Base-by-base conservation (phyloP, 2,329 filamentous ascomycete species). In the Phialophora macrospora region DNA sequence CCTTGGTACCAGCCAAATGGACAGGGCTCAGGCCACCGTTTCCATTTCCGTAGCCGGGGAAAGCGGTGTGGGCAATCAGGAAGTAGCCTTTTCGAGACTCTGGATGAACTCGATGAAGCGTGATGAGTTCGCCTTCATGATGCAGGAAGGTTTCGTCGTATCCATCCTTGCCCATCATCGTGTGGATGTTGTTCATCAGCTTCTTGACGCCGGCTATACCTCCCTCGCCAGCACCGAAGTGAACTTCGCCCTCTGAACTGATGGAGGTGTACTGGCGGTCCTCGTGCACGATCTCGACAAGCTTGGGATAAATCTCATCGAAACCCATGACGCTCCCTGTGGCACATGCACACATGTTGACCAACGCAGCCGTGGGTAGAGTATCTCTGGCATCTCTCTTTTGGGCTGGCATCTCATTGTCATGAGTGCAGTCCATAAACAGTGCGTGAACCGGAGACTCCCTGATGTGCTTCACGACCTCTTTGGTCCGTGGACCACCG, bases 391-490 rank as follows among this genome's bases (percentile, higher is more conserved):
- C 93, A 76, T 97, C 93, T 48, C 96, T 87, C 78, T 97, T 97
- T 78, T 99, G 94, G 0, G 94, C 92, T 0, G 95, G 95, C 1
- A 92, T 90, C 79, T 99, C 94, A 73, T 99, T 99, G 80, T 99
- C 95, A 77, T 99, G 95, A 0, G 96, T 99, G 78, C 96, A 99
- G 76, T 99, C 96, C 93, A 98, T 98, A 79, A 99, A 97, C 0
- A 99, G 82, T 0, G 94, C 95, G 71, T 97, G 93, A 0, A 98
- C 90, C 3, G 93, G 92, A 3, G 88, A 91, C n/a, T 90, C 89
- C 71, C 92, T 91, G 77, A 99, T 93, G 68, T 85, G 89, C 70
- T 89, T 90, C 70, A 97, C 84, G 20, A 91, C 85, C 72, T 94
- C 90, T 73, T 73, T 74, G 73, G 74, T 41, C 72, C 75, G 6